These are phyloP conservation scores for Neurospora sp. DNA, from an alignment of 495 filamentous ascomycete species.

Conservation along the genomic window DNA sequence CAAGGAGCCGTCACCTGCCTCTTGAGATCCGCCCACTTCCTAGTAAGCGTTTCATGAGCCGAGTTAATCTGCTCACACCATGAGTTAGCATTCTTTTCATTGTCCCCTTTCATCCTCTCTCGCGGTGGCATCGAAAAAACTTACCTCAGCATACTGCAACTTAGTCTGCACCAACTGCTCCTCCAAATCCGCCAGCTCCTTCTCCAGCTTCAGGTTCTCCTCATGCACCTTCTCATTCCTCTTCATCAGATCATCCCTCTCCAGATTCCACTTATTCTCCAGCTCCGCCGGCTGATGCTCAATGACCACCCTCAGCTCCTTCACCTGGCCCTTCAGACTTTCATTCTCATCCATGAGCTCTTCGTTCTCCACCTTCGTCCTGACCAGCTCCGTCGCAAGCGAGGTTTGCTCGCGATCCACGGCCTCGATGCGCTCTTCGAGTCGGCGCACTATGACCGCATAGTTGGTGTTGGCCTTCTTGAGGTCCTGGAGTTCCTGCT, in stretches of 20 bases:
- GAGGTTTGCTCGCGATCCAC: slow-evolving; percentile 90
- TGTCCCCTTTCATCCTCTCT: neutral
- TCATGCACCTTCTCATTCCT: slow-evolving; percentile 91
- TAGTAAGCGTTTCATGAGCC: slow-evolving; percentile 63
- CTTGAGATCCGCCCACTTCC: slow-evolving; percentile 76
- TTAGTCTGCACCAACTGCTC: slow-evolving; percentile 88
- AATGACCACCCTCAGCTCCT: slow-evolving; percentile 71
- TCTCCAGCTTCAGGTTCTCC: slow-evolving; percentile 80
- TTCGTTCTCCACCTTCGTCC: slow-evolving; percentile 87
- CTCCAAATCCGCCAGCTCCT: slow-evolving; percentile 89
- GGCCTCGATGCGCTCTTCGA: slow-evolving; percentile 83
- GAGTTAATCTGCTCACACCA: slow-evolving; percentile 46
- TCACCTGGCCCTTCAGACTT: slow-evolving; percentile 68
- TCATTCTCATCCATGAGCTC: slow-evolving; percentile 82
- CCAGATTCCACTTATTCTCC: slow-evolving; percentile 66
- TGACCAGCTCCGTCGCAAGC: slow-evolving; percentile 81
- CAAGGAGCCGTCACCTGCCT: slow-evolving; percentile 33
- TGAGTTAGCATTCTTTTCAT: slow-evolving; percentile 10
- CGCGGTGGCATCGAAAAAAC: slow-evolving; percentile 9
- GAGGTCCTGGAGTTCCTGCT: slow-evolving; percentile 71
- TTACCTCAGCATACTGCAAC: slow-evolving; percentile 90
- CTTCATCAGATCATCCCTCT: slow-evolving; percentile 89
- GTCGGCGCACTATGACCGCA: slow-evolving; percentile 57
- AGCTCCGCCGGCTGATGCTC: slow-evolving; percentile 85
- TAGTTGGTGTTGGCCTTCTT: slow-evolving; percentile 54